Evolutionary conservation across 805 yeast genomes (phyloP).

Genomic region (Limtongozyma cylindracea): DNA sequence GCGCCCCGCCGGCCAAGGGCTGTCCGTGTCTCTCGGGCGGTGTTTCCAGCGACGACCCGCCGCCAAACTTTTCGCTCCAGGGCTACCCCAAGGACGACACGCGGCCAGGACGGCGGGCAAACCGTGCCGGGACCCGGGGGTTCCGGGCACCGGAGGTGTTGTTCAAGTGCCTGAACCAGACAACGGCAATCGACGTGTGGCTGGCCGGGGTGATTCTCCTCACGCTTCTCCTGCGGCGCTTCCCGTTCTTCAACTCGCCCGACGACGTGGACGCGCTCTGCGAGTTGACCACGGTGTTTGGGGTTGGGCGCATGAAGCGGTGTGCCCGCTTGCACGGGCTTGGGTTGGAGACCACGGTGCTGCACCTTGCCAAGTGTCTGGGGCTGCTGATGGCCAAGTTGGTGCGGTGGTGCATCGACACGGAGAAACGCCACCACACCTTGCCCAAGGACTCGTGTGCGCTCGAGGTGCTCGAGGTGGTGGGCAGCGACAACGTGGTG

Average conservation of each 20-base stretch:
- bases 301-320: conserved; percentile 40
- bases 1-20: conserved; percentile 3
- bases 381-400: conserved; percentile 5
- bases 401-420: conserved; percentile 6
- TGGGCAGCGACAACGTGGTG: conserved; percentile 14
- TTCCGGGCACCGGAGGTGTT: conserved; percentile 88
- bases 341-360: conserved; percentile 50
- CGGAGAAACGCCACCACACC: conserved; percentile 28
- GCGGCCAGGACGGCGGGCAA: conserved; percentile 77
- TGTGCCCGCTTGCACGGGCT: conserved; percentile 77
- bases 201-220: conserved; percentile 75
- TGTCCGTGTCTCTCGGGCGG: conserved; percentile 36
- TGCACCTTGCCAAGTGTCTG: conserved; percentile 3
- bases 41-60: no score
- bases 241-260: conserved; percentile 83
- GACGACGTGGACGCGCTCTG: conserved; percentile 85
- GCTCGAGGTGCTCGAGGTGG: conserved; percentile 28
- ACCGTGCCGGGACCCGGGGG: conserved; percentile 92
- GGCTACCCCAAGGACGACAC: conserved; percentile 72
- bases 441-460: conserved; percentile 53
- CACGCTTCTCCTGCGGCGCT: conserved; percentile 52
- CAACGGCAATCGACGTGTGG: conserved; percentile 73
- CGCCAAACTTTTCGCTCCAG: no score
- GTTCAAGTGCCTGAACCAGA: conserved; percentile 65
- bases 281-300: conserved; percentile 66